Percentiles rank a stretch among this genome's conserved stretches.
Evolutionary conservation across 2,329 filamentous ascomycete genomes (phyloP).

Genomic region (Neurospora sp.): DNA sequence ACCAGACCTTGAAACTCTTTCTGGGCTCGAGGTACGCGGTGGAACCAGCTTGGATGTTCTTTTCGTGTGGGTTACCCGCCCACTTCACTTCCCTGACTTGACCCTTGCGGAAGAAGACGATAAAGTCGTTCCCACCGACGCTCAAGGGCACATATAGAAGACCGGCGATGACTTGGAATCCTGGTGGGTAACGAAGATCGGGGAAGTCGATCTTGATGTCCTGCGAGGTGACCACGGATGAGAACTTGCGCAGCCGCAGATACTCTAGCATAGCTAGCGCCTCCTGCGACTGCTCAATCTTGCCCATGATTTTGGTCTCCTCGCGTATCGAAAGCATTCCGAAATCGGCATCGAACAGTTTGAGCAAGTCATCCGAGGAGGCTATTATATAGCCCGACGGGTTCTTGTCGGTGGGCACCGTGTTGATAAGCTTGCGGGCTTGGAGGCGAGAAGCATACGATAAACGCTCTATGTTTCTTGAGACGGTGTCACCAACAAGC

Average conservation of each 20-base stretch:
- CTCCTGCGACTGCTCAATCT: slow-evolving; percentile 68
- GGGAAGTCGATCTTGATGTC: slow-evolving; percentile 70
- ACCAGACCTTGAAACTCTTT: slow-evolving; percentile 72
- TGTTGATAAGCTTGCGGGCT: slow-evolving; percentile 81
- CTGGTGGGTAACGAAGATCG: slow-evolving; percentile 68
- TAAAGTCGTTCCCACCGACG: slow-evolving; percentile 68
- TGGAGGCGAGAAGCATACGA: slow-evolving; percentile 80
- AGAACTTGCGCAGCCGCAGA: slow-evolving; percentile 63
- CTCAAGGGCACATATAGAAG: slow-evolving; percentile 75
- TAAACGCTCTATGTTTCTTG: slow-evolving; percentile 75
- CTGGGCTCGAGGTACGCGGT: slow-evolving; percentile 66
- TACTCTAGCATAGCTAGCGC: slow-evolving; percentile 78
- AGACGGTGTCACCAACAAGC: slow-evolving; percentile 75
- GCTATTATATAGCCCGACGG: slow-evolving; percentile 86
- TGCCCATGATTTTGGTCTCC: slow-evolving; percentile 80
- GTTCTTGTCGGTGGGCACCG: slow-evolving; percentile 67
- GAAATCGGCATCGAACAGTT: slow-evolving; percentile 79
- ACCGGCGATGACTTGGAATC: slow-evolving; percentile 69
- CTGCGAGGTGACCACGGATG: slow-evolving; percentile 66
- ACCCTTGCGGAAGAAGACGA: slow-evolving; percentile 78
- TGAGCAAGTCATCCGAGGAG: slow-evolving; percentile 75
- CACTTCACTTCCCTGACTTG: slow-evolving; percentile 70
- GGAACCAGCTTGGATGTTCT: slow-evolving; percentile 61
- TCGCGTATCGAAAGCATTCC: slow-evolving; percentile 74
- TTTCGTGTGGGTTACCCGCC: slow-evolving; percentile 82